Base-by-base conservation (phyloP, 1,139 yeast species). In the Yamadazyma dushanensis region DNA sequence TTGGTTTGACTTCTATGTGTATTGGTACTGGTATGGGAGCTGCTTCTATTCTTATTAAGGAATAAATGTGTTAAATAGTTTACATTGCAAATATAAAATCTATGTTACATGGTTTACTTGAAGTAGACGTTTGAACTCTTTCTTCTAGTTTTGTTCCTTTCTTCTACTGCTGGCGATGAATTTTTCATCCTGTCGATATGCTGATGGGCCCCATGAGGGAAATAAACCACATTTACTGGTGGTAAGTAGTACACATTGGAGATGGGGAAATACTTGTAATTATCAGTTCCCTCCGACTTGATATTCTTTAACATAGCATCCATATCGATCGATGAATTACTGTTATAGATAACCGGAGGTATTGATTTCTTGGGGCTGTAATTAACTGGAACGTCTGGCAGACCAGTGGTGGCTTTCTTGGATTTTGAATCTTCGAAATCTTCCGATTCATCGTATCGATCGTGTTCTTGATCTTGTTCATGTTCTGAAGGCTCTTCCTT, bases 1-100 rank as follows among this genome's bases (percentile, higher is more conserved):
- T 88, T 46, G 97, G 97, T 51, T 81, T 90, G 41, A 86, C 95
- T 19, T 84, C 95, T 46, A 90, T 90, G 97, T 90, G 97, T 70
- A 83, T 90, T 50, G 97, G 97, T 57, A 88, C 96, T 29, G 97
- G 97, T 56, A 90, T 89, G 95, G 97, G 97, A 52, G 97, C 97
- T 36, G 97, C 97, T 37, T 84, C 94, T 19, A 69, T 89, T 37
- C 73, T 89, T 53, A 73, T 88, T 37, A 82, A 73, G 56, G 97
- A 47, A 40, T 47, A 47, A 35, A 17, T 29, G 17, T 16, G 28
- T 34, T 34, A 28, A 30, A 36, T 36, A 27, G 26, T 11, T 28
- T 21, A 10, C 7, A 5, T 24, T 14, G 3, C 26, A 5, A 5
- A 8, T 21, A 21, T 21, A 7, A 5, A 5, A 21, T 6, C 8